Evolutionary conservation across 495 filamentous ascomycete species (phyloP).

Genomic region (Penicillium robsamsonii): DNA sequence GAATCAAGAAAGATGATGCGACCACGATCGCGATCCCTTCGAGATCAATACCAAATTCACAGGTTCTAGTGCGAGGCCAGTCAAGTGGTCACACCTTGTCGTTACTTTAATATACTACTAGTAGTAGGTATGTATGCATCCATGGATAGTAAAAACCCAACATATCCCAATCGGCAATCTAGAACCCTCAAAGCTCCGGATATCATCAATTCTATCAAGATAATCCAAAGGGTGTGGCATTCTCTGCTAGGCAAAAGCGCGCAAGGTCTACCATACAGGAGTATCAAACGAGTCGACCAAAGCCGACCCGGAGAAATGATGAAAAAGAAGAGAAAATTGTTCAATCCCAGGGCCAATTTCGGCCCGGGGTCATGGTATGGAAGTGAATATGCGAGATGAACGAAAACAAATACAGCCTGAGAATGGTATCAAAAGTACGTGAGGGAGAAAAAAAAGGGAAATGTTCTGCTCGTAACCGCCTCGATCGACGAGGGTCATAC

Average conservation of each 20-base stretch:
- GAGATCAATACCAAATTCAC: background rate
- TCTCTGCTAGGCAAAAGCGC: background rate
- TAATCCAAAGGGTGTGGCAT: background rate
- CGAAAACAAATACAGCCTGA: constrained; percentile 5
- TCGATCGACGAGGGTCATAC: constrained; percentile 3
- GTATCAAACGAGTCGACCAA: background rate
- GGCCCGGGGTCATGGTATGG: background rate
- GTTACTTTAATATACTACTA: background rate
- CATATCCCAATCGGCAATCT: background rate
- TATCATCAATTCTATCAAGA: background rate
- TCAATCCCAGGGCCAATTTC: constrained; percentile 9
- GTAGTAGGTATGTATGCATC: background rate
- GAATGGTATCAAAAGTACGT: constrained; percentile 20
- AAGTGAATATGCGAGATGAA: background rate
- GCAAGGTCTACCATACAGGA: background rate
- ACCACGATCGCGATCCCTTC: background rate
- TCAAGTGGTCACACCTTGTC: background rate
- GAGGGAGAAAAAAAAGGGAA: constrained; percentile 14
- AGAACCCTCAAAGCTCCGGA: background rate
- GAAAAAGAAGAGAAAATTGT: background rate
- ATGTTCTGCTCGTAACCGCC: constrained; percentile 12
- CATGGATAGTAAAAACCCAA: background rate
- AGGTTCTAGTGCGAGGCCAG: background rate
- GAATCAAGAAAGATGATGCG: background rate
- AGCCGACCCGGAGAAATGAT: background rate